Percentiles rank a stretch among this genome's conserved stretches.
phyloP scores from a whole-genome alignment of 495 filamentous ascomycete species.

The Aspergillus sparsus region DNA sequence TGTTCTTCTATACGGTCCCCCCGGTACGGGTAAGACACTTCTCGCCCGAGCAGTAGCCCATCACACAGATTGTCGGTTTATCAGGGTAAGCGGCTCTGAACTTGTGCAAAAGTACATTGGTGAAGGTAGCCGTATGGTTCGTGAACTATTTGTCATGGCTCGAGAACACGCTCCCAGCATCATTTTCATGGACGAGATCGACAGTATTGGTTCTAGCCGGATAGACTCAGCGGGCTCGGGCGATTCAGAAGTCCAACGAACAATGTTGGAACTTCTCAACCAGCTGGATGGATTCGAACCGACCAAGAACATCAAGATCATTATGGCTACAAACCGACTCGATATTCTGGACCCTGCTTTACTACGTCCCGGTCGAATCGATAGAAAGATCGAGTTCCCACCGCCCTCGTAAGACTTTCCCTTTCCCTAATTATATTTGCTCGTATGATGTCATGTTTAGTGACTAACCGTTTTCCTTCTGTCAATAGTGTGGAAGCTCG shows the following conservation, averaged over 20 bases:
- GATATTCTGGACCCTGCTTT: conserved; percentile 97
- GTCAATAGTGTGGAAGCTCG: conserved; percentile 76
- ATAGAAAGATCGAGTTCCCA: conserved; percentile 99
- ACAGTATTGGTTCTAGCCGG: conserved; percentile 95
- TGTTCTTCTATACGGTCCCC: conserved; percentile 94
- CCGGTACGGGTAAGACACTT: conserved; percentile 96
- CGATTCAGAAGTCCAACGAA: conserved; percentile 98
- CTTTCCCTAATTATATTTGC: not conserved
- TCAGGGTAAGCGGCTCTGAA: conserved; percentile 93
- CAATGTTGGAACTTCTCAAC: conserved; percentile 98
- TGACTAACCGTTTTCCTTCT: conserved; percentile 21
- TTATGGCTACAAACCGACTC: conserved; percentile 98
- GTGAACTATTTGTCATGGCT: conserved; percentile 98
- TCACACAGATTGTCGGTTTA: conserved; percentile 98
- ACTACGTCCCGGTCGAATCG: conserved; percentile 91
- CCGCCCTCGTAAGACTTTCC: conserved; percentile 70
- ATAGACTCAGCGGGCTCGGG: conserved; percentile 94
- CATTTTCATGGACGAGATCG: conserved; percentile 99
- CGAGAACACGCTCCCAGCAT: conserved; percentile 98
- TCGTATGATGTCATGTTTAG: not conserved
- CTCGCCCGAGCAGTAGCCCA: conserved; percentile 95
- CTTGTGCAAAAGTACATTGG: conserved; percentile 99
- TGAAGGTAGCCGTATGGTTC: conserved; percentile 97
- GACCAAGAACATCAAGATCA: conserved; percentile 99
- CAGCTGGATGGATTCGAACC: conserved; percentile 99